Evolutionary conservation across 2,329 filamentous ascomycete species (phyloP).

Genomic region (Aspergillus chevalieri): DNA sequence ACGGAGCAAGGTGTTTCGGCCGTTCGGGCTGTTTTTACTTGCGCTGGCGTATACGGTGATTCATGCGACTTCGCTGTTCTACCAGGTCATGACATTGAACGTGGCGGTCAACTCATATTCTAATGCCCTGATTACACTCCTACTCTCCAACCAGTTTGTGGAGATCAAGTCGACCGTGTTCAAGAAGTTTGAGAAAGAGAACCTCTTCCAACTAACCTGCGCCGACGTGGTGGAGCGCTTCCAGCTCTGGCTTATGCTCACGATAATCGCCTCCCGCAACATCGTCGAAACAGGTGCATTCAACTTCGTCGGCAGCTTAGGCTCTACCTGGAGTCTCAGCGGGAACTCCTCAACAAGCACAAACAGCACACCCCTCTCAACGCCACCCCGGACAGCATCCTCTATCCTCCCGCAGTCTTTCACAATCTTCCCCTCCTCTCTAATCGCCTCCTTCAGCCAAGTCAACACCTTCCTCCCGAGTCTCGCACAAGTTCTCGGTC

Average conservation of each 20-base stretch:
- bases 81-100: constrained; percentile 95
- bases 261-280: constrained; percentile 93
- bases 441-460: constrained; percentile 38
- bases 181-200: constrained; percentile 98
- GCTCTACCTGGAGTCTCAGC: constrained; percentile 27
- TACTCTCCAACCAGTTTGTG: constrained; percentile 96
- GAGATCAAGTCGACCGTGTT: constrained; percentile 98
- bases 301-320: constrained; percentile 45
- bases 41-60: constrained; percentile 81
- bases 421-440: constrained; percentile 62
- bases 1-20: constrained; percentile 81
- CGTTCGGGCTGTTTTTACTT: constrained; percentile 84
- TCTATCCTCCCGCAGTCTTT: constrained; percentile 87
- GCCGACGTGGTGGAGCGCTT: constrained; percentile 96
- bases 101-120: constrained; percentile 98
- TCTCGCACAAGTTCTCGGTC: constrained; percentile 75
- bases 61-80: constrained; percentile 84
- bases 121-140: constrained; percentile 82
- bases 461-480: constrained; percentile 39
- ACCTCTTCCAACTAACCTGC: constrained; percentile 91
- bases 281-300: constrained; percentile 91
- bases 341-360: constrained; percentile 28
- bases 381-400: constrained; percentile 51
- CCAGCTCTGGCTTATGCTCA: constrained; percentile 93
- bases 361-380: constrained; percentile 49